Conservation (phyloP, 1,139 yeast genomes). For the Yamadazyma membranifaciens region DNA sequence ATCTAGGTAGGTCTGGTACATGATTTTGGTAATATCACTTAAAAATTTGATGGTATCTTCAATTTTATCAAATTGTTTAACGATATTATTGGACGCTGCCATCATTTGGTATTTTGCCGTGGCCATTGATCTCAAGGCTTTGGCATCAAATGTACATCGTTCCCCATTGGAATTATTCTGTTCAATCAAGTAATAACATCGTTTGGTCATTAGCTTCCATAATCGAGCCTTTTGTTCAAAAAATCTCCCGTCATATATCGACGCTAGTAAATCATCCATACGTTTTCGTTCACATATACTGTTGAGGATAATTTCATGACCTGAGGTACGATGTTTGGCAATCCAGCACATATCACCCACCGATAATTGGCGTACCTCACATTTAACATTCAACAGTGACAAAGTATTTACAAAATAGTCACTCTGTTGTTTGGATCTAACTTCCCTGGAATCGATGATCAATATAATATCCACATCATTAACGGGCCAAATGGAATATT, state of each 20-base stretch:
- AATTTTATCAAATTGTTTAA: conserved; percentile 66
- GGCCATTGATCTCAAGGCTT: conserved; percentile 63
- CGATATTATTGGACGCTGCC: conserved; percentile 62
- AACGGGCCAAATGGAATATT: conserved; percentile 38
- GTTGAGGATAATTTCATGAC: conserved; percentile 68
- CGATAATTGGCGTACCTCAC: conserved; percentile 59
- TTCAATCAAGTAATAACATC: conserved; percentile 81
- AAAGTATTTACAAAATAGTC: conserved; percentile 62
- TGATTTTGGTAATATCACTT: conserved; percentile 51
- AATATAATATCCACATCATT: conserved; percentile 57
- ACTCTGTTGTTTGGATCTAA: conserved; percentile 58
- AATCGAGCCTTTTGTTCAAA: conserved; percentile 82
- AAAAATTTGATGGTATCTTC: conserved; percentile 76
- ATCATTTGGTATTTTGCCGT: conserved; percentile 77
- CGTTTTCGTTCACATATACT: conserved; percentile 86
- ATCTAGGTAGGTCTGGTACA: conserved; percentile 35
- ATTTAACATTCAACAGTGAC: conserved; percentile 44
- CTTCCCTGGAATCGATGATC: conserved; percentile 80
- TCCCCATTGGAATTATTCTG: conserved; percentile 16
- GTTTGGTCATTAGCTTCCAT: conserved; percentile 61
- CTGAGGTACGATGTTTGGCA: conserved; percentile 61
- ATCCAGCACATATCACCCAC: conserved; percentile 93
- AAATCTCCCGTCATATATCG: conserved; percentile 86
- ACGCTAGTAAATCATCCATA: conserved; percentile 76
- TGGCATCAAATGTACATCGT: conserved; percentile 10